These are phyloP conservation scores for Euptelea pleiosperma DNA, from an alignment of 164 flowering plant species.

Conservation along the genomic window DNA sequence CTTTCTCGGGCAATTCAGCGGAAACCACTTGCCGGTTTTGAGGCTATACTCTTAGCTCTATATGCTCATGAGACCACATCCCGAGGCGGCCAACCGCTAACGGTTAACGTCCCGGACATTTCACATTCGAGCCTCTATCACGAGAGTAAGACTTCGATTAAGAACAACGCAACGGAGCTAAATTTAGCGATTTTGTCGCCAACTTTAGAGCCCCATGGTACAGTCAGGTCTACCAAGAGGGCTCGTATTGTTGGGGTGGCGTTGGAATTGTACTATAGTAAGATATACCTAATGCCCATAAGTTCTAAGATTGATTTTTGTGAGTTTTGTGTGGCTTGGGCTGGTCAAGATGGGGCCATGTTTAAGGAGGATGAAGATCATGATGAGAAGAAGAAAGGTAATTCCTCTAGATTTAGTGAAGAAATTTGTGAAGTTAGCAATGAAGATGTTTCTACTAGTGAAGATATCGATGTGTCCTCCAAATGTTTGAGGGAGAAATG, in stretches of 20 bases:
- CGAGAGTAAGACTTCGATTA: constrained; percentile 31
- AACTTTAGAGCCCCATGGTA: constrained; percentile 71
- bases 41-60: constrained; percentile 72
- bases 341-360: constrained; percentile 43
- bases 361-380: constrained; percentile 8
- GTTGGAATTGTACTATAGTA: constrained; percentile 60
- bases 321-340: constrained; percentile 60
- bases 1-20: constrained; percentile 57
- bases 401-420: background rate
- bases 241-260: constrained; percentile 86
- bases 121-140: constrained; percentile 75
- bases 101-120: constrained; percentile 62
- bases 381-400: background rate
- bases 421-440: background rate
- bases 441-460: background rate
- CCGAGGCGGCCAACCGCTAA: constrained; percentile 52
- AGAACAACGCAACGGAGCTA: constrained; percentile 37
- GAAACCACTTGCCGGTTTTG: constrained; percentile 72
- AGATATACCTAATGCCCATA: constrained; percentile 53
- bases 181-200: constrained; percentile 68
- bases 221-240: constrained; percentile 64
- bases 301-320: constrained; percentile 77
- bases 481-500: constrained; percentile 2
- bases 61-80: constrained; percentile 66
- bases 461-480: background rate